Evolutionary conservation across 2,329 filamentous ascomycete species (phyloP), one percentile per base, ranked within the genome.

Genomic region (Neurospora crassa): DNA sequence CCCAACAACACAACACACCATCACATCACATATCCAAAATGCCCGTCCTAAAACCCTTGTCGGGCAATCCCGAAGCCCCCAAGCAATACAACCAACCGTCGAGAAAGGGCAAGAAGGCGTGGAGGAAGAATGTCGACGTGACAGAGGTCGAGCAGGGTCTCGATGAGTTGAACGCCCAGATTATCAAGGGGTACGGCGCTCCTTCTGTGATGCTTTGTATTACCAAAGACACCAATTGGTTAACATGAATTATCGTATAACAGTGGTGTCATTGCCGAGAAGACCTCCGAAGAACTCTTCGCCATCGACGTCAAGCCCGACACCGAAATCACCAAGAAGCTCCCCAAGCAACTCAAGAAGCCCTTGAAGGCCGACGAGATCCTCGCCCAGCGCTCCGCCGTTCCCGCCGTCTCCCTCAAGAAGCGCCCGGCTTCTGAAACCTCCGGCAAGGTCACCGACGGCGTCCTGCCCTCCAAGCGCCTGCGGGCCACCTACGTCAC

Each of bases 101-200:
- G 5, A 88, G 96, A 79, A 99, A 99, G 81, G 96, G 96, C 77
- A 98, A 98, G 83, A 98, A 97, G 84, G 95, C 96, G 41, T 99
- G 96, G 96, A 89, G 96, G 79, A 99, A 98, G 82, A 97, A 99
- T 83, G 93, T 99, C 81, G 93, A 99, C 82, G 88, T 98, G 73
- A 91, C 92, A 40, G 91, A 97, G 74, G 88, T 99, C 37, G 88
- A 95, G 77, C 84, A 91, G 70, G 96, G 96, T 73, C 88, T 99
- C 42, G 91, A 94, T 74, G 87, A 92, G 78, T 84, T 96, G 75
- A 93, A 96, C 77, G 91, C 96, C 72, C 92, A 98, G 83, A 91
- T 97, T 73, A 96, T 97, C 75, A 88, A 91, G 84, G 96, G 96
- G 93, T 95, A 85, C 72, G 84, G 20, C 40, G 40, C 16, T 29